Percentiles rank a stretch among this genome's conserved stretches.
Conservation (phyloP, 768 basidiomycete genomes). For the Boletus eberwhitei region DNA sequence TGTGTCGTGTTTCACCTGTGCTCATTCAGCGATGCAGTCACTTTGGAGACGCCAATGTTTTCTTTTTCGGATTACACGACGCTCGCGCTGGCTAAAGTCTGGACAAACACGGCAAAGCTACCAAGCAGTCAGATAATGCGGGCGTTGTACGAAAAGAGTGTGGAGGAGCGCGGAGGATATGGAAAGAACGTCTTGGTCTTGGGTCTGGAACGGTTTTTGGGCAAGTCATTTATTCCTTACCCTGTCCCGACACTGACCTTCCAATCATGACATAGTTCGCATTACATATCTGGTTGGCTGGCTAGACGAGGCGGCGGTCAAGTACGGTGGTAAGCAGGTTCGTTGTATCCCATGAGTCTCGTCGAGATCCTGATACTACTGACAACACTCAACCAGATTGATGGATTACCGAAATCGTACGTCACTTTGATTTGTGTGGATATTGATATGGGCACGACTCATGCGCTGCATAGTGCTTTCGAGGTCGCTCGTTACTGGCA, state of each 20-base stretch:
- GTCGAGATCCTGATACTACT: background rate
- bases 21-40: background rate
- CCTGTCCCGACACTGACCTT: background rate
- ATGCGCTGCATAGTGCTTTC: too few relatives aligned
- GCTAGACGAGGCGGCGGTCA: constrained; percentile 10
- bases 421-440: background rate
- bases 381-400: background rate
- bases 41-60: background rate
- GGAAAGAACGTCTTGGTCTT: constrained; percentile 1
- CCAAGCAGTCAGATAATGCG: constrained; percentile 1
- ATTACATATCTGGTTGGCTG: background rate
- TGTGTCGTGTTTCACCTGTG: background rate
- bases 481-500: too few relatives aligned
- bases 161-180: constrained; percentile 13
- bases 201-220: background rate
- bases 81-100: constrained; percentile 14
- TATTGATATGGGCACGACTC: too few relatives aligned
- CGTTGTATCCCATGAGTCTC: background rate
- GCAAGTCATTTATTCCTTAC: background rate
- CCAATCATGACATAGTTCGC: background rate
- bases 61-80: background rate
- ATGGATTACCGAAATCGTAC: background rate
- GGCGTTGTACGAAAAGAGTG: background rate
- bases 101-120: constrained; percentile 13
- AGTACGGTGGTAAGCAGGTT: constrained; percentile 20